A percentile compares a stretch with the other conserved stretches of the same genome.
Evolutionary conservation across 2,329 filamentous ascomycete species (phyloP).

Genomic region (Thelonectria blattea): DNA sequence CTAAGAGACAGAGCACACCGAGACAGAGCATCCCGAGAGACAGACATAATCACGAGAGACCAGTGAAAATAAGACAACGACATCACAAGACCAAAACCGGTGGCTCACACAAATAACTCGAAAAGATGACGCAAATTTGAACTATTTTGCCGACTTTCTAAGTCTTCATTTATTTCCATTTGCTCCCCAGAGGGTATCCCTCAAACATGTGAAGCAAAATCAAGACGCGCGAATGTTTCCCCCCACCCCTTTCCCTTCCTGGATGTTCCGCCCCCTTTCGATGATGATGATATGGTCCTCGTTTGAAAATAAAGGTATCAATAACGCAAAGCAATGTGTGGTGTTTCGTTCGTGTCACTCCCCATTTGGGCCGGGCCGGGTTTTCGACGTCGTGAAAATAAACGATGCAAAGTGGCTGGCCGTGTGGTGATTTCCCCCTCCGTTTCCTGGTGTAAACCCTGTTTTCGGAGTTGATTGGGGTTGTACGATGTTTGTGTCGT

Average conservation of each 20-base stretch:
- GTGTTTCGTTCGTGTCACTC: not conserved
- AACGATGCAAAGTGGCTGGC: not conserved
- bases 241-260: not conserved
- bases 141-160: not conserved
- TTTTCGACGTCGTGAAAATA: not conserved
- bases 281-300: not conserved
- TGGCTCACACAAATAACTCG: not conserved
- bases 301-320: constrained; percentile 1
- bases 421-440: not conserved
- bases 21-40: too few species aligned
- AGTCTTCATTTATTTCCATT: not conserved
- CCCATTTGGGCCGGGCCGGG: not conserved
- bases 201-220: not conserved
- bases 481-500: not conserved
- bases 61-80: too few species aligned
- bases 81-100: too few species aligned
- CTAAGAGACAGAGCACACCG: too few species aligned
- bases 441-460: not conserved
- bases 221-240: not conserved
- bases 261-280: too few species aligned
- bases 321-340: not conserved
- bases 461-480: not conserved
- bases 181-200: not conserved
- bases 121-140: not conserved
- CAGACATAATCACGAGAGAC: too few species aligned